Evolutionary conservation across 495 filamentous ascomycete species (phyloP).

Genomic region (Echria macrotheca): DNA sequence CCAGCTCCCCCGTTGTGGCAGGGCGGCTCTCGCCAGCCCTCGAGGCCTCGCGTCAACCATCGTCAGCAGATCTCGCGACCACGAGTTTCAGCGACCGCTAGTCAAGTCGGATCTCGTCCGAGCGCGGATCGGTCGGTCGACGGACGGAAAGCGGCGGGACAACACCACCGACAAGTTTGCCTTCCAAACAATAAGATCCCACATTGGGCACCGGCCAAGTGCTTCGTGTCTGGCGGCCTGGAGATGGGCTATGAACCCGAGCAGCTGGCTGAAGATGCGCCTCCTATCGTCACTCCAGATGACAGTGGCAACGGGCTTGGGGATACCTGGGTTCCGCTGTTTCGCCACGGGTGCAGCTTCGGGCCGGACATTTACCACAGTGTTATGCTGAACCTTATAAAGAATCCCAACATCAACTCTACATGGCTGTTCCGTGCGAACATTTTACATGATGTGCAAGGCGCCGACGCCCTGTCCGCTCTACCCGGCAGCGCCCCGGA

Average conservation of each 20-base stretch:
- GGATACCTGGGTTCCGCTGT: constrained; percentile 44
- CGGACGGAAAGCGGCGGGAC: not conserved
- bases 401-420: constrained; percentile 83
- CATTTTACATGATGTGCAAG: constrained; percentile 54
- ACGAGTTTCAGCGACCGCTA: no score
- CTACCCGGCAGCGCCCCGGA: not conserved
- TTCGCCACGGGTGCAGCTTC: constrained; percentile 52
- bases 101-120: no score
- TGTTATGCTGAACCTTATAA: constrained; percentile 67
- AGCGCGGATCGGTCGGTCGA: no score
- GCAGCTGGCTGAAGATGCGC: constrained; percentile 29
- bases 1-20: not conserved
- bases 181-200: no score
- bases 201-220: no score
- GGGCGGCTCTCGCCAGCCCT: not conserved
- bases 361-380: constrained; percentile 51
- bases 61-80: constrained; percentile 2
- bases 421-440: constrained; percentile 82
- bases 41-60: not conserved
- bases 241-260: constrained; percentile 26
- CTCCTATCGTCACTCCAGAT: constrained; percentile 20
- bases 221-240: no score
- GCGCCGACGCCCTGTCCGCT: constrained; percentile 6
- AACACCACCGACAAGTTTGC: no score
- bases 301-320: constrained; percentile 21